Percentiles rank a stretch among this genome's conserved stretches.
Evolutionary conservation across 1,284 basidiomycete genomes (phyloP).

Genomic region (Cystobasidiaceae sp.): DNA sequence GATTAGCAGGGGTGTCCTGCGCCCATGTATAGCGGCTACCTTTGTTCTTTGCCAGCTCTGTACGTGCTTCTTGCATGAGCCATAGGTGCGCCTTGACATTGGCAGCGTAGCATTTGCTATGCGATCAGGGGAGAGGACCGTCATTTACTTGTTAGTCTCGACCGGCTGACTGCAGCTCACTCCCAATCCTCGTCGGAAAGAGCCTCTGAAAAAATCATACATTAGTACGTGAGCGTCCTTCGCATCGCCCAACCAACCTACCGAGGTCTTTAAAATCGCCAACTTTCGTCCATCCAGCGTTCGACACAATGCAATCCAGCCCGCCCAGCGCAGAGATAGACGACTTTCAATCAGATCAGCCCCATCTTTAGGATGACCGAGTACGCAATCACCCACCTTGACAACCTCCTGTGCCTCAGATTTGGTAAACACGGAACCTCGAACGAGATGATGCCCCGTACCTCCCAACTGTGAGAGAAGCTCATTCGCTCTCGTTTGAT

Average conservation of each 20-base stretch:
- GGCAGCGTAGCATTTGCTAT: constrained; percentile 31
- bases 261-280: constrained; percentile 35
- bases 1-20: too few relatives aligned
- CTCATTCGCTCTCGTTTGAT: constrained; percentile 35
- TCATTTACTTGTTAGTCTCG: not conserved
- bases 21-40: not conserved
- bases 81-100: constrained; percentile 40
- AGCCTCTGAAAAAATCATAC: constrained; percentile 28
- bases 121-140: not conserved
- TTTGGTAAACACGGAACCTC: constrained; percentile 36
- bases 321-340: constrained; percentile 34
- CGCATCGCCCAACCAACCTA: constrained; percentile 21
- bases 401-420: constrained; percentile 31
- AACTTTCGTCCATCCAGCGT: constrained; percentile 39
- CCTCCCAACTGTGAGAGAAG: constrained; percentile 32
- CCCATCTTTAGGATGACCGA: not conserved
- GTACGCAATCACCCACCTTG: not conserved
- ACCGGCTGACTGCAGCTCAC: not conserved
- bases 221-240: not conserved
- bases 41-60: constrained; percentile 35
- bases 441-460: constrained; percentile 34
- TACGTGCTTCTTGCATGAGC: constrained; percentile 36
- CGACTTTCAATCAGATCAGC: not conserved
- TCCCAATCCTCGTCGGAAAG: constrained; percentile 37
- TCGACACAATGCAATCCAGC: constrained; percentile 37